Base-by-base conservation (phyloP, 2,329 filamentous ascomycete species). In the Dactylonectria macrodidyma region DNA sequence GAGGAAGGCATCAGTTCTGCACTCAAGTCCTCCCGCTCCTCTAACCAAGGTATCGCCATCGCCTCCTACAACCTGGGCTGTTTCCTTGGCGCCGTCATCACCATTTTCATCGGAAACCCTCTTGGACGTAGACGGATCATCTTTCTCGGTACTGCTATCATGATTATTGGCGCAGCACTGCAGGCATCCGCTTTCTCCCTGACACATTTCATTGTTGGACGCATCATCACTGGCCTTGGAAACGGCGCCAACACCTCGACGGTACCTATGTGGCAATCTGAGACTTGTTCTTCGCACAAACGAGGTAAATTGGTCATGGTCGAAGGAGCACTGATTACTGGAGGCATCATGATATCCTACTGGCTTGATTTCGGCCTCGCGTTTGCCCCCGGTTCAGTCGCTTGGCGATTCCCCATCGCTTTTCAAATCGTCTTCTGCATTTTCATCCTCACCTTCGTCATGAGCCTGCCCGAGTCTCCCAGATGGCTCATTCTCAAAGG, bases 31-130 rank as follows among this genome's bases (percentile, higher is more conserved):
- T 74, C 78, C 62, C 84, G 87, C 19, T 85, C 88, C 2, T 86
- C 84, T 5, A 84, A 86, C 64, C 86, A 89, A 71, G 85, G 85
- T 38, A 88, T 89, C 54, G 81, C 86, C 6, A 84, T 89, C 19
- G 87, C 87, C 8, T 85, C 84, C 5, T 89, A 89, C 77, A 88
- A 89, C 74, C 74, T 89, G n/a, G 89, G 89, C 12, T 91, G 89
- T 78, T 88, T 89, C 58, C 82, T 91, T 63, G 90, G 90, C 11
- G 89, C 89, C 22, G 88, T 91, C 76, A 89, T 90, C 74, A 89
- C 88, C 65, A 90, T 90, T 26, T 91, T 91, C 72, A 89, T 90
- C 12, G 90, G 90, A 79, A 90, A 92, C 72, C 83, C 84, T 26
- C 85, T 91, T 57, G 90, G 90, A 12, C 86, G 90, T 60, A 85